Base-by-base conservation (phyloP, 306 rosid species). In the Vigna unguiculata region DNA sequence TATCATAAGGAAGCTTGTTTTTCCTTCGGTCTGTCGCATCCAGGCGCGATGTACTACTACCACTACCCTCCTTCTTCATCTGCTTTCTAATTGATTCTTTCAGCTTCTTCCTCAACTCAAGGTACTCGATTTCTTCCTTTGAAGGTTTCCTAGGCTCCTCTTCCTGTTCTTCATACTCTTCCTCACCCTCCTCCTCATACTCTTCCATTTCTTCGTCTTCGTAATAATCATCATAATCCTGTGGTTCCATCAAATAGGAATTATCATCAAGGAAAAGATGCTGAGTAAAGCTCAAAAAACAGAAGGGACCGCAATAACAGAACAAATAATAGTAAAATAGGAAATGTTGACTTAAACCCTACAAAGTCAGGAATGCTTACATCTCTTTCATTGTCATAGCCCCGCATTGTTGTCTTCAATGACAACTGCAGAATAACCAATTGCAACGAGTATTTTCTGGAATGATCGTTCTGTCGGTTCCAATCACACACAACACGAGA, bases 1-100 rank as follows among this genome's bases (percentile, higher is more conserved):
- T 89, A 83, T 91, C 95, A 70, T 86, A 77, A n/a, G 97, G 96
- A 72, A 89, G 93, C 77, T 68, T 77, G 28, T 83, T 85, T 69
- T 83, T 86, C 85, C 70, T 87, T 71, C 78, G 78, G 20, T 81
- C 88, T 14, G 57, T 71, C 2, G 83, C 80, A 24, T 81, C 72
- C 17, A 68, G 34, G 60, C 16, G 83, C 16, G 87, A 75, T 54
- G 87, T 60, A 69, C 75, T 20, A 54, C 58, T 62, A 41, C 77
- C 59, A 71, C 83, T 69, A 2, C 54, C 77, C 30, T 89, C 92
- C 84, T 73, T 86, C 85, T 89, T 86, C 84, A 83, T 74, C 84
- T 88, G 70, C 85, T 74, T 88, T 82, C 91, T 83, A 32, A 88
- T 51, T 22, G 63, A 76, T 34, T 93, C 96, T 86, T 93, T 93